Conservation (phyloP, 331 rosid species). For the Spiraea crenata region DNA sequence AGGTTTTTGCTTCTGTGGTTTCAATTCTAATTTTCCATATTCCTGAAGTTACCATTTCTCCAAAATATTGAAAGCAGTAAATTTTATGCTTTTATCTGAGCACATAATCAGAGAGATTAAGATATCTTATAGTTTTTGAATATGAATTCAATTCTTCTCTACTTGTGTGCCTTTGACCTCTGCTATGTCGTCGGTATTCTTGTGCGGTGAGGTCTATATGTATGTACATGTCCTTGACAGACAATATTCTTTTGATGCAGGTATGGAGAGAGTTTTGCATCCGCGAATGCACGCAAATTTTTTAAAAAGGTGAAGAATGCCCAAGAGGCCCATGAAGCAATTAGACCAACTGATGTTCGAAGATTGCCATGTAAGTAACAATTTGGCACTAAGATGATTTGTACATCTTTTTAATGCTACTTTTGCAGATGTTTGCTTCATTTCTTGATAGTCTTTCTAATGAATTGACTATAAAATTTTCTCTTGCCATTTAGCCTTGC, state of each 20-base stretch:
- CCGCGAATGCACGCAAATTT: slow-evolving; percentile 61
- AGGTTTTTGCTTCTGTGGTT: not conserved
- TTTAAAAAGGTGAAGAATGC: slow-evolving; percentile 98
- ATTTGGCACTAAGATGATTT: slow-evolving; percentile 18
- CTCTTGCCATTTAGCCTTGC: slow-evolving; percentile 59
- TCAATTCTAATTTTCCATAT: not conserved
- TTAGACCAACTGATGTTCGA: slow-evolving; percentile 86
- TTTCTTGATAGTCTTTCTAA: slow-evolving; percentile 8
- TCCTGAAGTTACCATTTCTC: no score
- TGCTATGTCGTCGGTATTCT: no score
- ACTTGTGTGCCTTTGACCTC: no score
- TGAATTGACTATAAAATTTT: slow-evolving; percentile 21
- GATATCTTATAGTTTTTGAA: no score
- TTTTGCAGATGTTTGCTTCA: not conserved
- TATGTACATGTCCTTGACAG: not conserved
- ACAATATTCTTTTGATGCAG: slow-evolving; percentile 49
- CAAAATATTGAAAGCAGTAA: no score
- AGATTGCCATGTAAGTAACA: slow-evolving; percentile 70
- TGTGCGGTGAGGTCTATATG: not conserved
- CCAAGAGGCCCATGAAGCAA: slow-evolving; percentile 99
- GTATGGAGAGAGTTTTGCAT: slow-evolving; percentile 69
- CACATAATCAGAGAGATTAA: no score
- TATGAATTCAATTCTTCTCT: no score
- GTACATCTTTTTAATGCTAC: not conserved
- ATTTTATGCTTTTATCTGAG: no score